phyloP scores from a whole-genome alignment of 129 eudicot species.

The Pseudognaphalium luteoalbum region DNA sequence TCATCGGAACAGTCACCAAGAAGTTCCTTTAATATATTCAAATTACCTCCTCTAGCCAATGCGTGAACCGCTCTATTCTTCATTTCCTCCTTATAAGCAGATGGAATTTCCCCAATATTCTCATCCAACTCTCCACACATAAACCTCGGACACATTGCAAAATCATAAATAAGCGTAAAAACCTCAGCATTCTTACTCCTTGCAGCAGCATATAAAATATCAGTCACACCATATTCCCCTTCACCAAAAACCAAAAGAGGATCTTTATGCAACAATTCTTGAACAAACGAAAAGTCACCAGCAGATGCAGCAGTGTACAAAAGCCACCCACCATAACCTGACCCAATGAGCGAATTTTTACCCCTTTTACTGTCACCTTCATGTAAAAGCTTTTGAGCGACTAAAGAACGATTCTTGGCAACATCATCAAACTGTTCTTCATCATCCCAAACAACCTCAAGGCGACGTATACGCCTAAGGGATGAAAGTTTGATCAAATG shows the following conservation, averaged over 20 bases:
- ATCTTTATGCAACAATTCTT: constrained; percentile 62
- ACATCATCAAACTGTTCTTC: constrained; percentile 80
- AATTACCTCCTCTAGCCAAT: constrained; percentile 84
- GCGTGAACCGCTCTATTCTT: constrained; percentile 90
- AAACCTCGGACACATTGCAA: constrained; percentile 71
- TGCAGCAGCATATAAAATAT: constrained; percentile 85
- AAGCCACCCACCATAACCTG: constrained; percentile 99
- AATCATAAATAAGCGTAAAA: constrained; percentile 63
- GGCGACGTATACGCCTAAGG: constrained; percentile 84
- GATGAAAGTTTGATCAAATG: constrained; percentile 77
- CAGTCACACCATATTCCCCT: constrained; percentile 95
- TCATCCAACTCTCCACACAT: constrained; percentile 45
- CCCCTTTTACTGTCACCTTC: constrained; percentile 66
- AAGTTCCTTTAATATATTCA: constrained; percentile 62
- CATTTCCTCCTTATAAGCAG: constrained; percentile 76
- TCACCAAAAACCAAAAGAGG: constrained; percentile 95
- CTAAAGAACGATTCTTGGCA: constrained; percentile 64
- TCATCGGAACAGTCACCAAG: constrained; percentile 59
- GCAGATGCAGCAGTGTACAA: constrained; percentile 95
- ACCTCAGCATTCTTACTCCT: constrained; percentile 76
- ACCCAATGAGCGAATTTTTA: constrained; percentile 59
- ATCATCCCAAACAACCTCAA: constrained; percentile 93
- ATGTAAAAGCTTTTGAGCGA: constrained; percentile 58
- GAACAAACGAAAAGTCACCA: constrained; percentile 68
- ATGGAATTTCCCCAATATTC: constrained; percentile 54